Base-by-base conservation (phyloP, 2,329 filamentous ascomycete species). In the Aspergillus sp. region DNA sequence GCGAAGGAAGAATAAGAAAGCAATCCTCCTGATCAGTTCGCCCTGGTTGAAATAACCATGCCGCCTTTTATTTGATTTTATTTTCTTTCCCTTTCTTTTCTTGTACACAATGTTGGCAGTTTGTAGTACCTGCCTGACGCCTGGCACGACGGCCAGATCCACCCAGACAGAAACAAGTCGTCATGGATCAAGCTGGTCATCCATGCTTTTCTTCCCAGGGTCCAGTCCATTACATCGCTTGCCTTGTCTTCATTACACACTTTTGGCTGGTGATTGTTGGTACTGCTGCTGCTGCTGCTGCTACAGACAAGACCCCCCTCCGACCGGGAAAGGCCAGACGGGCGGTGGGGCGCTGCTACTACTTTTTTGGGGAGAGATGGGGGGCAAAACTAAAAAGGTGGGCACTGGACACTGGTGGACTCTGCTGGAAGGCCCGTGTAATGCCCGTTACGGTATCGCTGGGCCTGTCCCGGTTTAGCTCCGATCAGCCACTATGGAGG, bases 401-500 rank as follows among this genome's bases (percentile, higher is more conserved):
- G 57, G 38, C 41, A 43, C 57, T 59, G 59, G 41, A 54, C 56
- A 36, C 30, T 36, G 30, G 30, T 48, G 28, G 32, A 43, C 57
- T 41, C 38, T 57, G 50, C 51, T 23, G 23, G 12, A 59, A 60
- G 60, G 64, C 57, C 65, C 60, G 63, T 65, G 65, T 67, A 61
- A 61, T 60, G 57, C 60, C 57, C 50, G 49, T 59, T 64, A 60
- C 61, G 53, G 65, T 55, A 62, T 62, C 56, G 60, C 57, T 49
- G 58, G 57, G 53, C 36, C 53, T 47, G 41, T 30, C 28, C 48
- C 50, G 49, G 53, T 48, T 55, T 59, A 61, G 60, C 57, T 54
- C 62, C 58, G 64, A 67, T 67, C 65, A 65, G 63, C 64, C 63
- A 67, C 63, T 63, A 65, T 63, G 54, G 52, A 51, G 63, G 66